Percentiles rank a stretch among this genome's conserved stretches.
phyloP scores from a whole-genome alignment of 257 asterid genomes.

The Gynochthodes officinalis region DNA sequence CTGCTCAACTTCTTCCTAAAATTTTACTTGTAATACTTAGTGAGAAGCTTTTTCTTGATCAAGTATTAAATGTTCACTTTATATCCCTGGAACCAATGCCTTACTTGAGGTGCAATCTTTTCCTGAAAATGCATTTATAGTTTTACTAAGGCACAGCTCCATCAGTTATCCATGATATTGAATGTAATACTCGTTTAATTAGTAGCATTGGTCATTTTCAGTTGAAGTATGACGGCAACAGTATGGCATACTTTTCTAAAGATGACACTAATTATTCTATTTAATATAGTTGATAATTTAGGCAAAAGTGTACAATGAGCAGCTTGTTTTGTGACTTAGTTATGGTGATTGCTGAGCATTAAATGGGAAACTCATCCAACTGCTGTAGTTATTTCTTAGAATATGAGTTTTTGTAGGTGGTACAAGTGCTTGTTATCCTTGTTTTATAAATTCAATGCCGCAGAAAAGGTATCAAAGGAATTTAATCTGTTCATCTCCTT shows the following conservation, averaged over 20 bases:
- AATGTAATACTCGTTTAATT: background rate
- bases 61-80: background rate
- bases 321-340: background rate
- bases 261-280: background rate
- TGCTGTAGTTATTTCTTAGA: background rate
- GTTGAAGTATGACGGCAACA: background rate
- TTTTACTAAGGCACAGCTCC: background rate
- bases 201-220: background rate
- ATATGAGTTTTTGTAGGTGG: background rate
- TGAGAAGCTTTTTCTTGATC: background rate
- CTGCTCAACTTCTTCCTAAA: background rate
- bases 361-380: background rate
- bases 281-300: background rate
- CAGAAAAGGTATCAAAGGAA: background rate
- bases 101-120: too few relatives aligned
- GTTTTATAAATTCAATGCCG: background rate
- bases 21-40: too few relatives aligned
- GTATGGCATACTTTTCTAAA: background rate
- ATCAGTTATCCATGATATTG: too few relatives aligned
- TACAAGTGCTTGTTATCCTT: background rate
- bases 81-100: too few relatives aligned
- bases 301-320: too few relatives aligned
- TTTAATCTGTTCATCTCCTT: background rate
- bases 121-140: too few relatives aligned
- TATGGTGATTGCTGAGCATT: background rate